These are phyloP conservation scores for Phytophthora meadii DNA, from an alignment of 352 stramenopile genomes.

Conservation along the genomic window DNA sequence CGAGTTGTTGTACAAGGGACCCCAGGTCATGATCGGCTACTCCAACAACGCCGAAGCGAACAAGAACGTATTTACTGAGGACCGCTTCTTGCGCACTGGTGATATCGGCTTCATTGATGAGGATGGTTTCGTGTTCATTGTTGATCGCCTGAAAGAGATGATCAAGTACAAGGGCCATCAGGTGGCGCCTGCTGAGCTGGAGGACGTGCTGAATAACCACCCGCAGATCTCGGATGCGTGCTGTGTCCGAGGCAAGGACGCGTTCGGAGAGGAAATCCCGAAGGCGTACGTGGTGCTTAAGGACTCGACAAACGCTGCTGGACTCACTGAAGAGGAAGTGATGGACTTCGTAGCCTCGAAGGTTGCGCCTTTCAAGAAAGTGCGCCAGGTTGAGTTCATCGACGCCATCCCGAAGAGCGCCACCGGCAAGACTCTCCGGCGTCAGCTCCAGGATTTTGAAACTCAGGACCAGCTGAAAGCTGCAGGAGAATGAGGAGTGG, in stretches of 20 bases:
- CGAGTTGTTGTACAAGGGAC: slow-evolving; percentile 89
- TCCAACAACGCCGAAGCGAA: slow-evolving; percentile 89
- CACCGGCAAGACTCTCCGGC: slow-evolving; percentile 91
- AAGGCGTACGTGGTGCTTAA: slow-evolving; percentile 91
- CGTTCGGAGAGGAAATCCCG: slow-evolving; percentile 89
- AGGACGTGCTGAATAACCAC: slow-evolving; percentile 90
- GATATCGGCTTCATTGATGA: slow-evolving; percentile 93
- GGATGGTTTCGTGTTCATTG: slow-evolving; percentile 92
- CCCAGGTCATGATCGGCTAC: slow-evolving; percentile 95
- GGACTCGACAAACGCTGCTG: slow-evolving; percentile 34
- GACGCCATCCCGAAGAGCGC: slow-evolving; percentile 87
- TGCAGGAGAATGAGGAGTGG: slow-evolving; percentile 11
- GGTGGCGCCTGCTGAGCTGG: slow-evolving; percentile 91
- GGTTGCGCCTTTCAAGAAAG: slow-evolving; percentile 89
- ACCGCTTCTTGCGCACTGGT: slow-evolving; percentile 89
- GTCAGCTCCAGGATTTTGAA: slow-evolving; percentile 67
- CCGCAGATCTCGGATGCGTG: slow-evolving; percentile 80
- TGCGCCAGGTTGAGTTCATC: slow-evolving; percentile 90
- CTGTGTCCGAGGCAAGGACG: slow-evolving; percentile 67
- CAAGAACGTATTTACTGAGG: slow-evolving; percentile 69
- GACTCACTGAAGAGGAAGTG: slow-evolving; percentile 70
- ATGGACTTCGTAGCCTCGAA: slow-evolving; percentile 85
- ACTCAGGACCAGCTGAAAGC: slow-evolving; percentile 39
- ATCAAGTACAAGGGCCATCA: slow-evolving; percentile 96
- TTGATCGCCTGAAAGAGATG: slow-evolving; percentile 95